Evolutionary conservation across 805 yeast species (phyloP).

Genomic region (Candida manassasensis): DNA sequence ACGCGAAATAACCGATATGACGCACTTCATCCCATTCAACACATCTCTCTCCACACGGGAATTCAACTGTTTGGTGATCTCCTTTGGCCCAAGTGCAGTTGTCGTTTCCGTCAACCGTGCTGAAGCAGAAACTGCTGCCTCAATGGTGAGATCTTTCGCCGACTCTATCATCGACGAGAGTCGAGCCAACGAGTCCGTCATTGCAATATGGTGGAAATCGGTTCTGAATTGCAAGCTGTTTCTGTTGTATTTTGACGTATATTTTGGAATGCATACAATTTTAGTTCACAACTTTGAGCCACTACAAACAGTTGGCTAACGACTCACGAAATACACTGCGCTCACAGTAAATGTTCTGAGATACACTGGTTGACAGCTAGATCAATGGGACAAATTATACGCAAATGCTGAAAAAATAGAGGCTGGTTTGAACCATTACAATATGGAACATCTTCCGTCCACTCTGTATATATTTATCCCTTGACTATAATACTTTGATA

Average conservation of each 20-base stretch:
- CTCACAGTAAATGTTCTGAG: no score
- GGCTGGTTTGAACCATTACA: no score
- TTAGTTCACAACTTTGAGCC: no score
- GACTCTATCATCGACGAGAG: slow-evolving; percentile 73
- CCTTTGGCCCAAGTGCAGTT: slow-evolving; percentile 53
- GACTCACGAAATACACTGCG: no score
- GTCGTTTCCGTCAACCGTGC: slow-evolving; percentile 62
- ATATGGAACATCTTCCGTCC: no score
- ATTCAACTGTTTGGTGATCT: slow-evolving; percentile 60
- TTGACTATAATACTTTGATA: no score
- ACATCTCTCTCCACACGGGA: slow-evolving; percentile 60
- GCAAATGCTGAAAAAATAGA: no score
- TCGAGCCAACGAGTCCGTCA: slow-evolving; percentile 50
- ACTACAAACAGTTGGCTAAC: no score
- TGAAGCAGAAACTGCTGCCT: slow-evolving; percentile 78
- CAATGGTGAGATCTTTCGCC: slow-evolving; percentile 73
- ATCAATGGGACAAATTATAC: no score
- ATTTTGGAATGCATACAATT: neutral
- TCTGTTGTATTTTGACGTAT: neutral
- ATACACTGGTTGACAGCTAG: no score
- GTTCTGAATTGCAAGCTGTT: no score
- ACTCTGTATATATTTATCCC: no score
- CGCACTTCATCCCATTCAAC: slow-evolving; percentile 38
- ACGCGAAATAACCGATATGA: slow-evolving; percentile 32
- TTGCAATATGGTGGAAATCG: slow-evolving; percentile 7